Base-by-base conservation (phyloP, 805 yeast genomes). In the Lipomyces chichibuensis region DNA sequence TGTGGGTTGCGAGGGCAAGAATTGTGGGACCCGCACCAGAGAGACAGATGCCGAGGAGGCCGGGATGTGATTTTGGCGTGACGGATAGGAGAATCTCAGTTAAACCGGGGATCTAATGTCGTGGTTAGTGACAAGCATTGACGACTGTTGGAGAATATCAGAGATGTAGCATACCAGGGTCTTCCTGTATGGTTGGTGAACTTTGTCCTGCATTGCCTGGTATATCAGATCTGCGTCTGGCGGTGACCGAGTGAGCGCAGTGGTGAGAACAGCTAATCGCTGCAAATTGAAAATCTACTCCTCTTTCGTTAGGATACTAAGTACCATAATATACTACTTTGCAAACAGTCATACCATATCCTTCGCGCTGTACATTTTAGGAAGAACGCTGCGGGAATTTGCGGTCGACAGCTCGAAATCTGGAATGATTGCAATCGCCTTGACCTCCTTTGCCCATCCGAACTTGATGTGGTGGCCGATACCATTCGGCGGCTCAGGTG, bases 1-100 rank as follows among this genome's bases (percentile, higher is more conserved):
- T 90, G 23, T 85, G 88, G 3, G 97, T 92, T 3, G 99, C 98
- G 70, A 95, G 84, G 54, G 97, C 96, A 70, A 95, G 81, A 65
- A 95, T 93, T 7, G 99, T 95, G 65, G 99, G 99, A 8, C 99
- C 99, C 6, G 99, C 99, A 62, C 99, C 99, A 33, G 97, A 90
- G 66, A 95, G 83, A 77, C 99, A 95, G 73, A 95, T 91, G 62
- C 99, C 99, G 66, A 95, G 83, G 59, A 93, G 83, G 2, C 98
- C 98, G 1, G 89, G 88, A 76, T 91, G 90, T 5, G 90, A 82
- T 57, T 85, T 83, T 55, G 98, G 75, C 0, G 96, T 91, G 61
- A 95, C 88, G 14, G 89, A 83, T 6, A 87, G 82, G 72, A 95
- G 83, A 59, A 95, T 91, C 69, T 91, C 92, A 11, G 89, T 83